Conservation (phyloP, 2,329 filamentous ascomycete genomes). For the Zarea fungicola region DNA sequence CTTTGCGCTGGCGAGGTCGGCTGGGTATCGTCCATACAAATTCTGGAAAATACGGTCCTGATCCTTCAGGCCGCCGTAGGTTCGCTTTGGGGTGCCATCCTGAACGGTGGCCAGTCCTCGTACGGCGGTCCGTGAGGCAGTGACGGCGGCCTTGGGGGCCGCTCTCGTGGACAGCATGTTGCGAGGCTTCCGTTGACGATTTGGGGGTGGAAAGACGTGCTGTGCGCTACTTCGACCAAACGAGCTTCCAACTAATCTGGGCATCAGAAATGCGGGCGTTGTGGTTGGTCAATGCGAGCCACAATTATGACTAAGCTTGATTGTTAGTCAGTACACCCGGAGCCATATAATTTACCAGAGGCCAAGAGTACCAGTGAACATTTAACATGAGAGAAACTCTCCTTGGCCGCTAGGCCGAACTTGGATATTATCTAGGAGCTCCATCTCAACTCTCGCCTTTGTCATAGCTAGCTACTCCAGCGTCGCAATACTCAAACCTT, state of each 20-base stretch:
- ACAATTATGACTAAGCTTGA: constrained; percentile 23
- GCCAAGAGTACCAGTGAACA: neutral
- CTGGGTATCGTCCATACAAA: constrained; percentile 86
- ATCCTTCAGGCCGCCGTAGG: constrained; percentile 84
- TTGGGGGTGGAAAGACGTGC: constrained; percentile 24
- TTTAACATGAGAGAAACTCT: neutral
- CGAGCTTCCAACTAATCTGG: constrained; percentile 24
- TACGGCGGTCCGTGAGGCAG: constrained; percentile 39
- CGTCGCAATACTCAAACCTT: neutral
- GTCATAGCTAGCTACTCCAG: neutral
- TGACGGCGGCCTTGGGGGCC: constrained; percentile 34
- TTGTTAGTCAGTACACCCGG: constrained; percentile 26
- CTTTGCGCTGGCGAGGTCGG: constrained; percentile 88
- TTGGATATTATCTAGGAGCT: constrained; percentile 4
- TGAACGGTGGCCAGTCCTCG: constrained; percentile 79
- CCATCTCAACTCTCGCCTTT: neutral
- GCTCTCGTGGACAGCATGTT: constrained; percentile 42
- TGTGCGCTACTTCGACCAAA: constrained; percentile 33
- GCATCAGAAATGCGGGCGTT: constrained; percentile 31
- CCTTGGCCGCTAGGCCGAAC: neutral
- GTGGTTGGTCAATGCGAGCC: constrained; percentile 38
- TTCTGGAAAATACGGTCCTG: constrained; percentile 99
- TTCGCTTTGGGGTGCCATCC: constrained; percentile 63
- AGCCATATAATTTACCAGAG: neutral
- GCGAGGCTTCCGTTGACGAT: constrained; percentile 27